Conservation (phyloP, 257 asterid genomes). For the Petunia axillaris region DNA sequence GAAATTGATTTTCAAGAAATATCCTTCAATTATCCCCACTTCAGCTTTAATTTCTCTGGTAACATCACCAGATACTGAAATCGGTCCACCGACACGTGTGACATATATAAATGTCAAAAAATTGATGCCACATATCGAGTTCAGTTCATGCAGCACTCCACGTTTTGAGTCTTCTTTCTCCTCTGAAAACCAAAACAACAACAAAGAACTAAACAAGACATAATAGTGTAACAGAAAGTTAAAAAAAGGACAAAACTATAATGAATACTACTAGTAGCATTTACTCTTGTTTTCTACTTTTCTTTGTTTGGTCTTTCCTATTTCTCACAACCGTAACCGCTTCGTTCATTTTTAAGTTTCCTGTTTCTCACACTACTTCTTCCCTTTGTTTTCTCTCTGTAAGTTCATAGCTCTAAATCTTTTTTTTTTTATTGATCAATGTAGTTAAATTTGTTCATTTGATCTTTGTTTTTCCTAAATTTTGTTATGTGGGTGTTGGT, state of each 20-base stretch:
- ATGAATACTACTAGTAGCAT: neutral
- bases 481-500: neutral
- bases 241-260: neutral
- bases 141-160: no score
- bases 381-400: neutral
- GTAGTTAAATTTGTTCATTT: neutral
- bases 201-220: neutral
- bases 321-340: neutral
- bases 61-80: no score
- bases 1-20: no score
- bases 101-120: no score
- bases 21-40: no score
- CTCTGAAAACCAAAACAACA: no score
- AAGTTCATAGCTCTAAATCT: neutral
- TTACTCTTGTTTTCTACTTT: slow-evolving; percentile 9
- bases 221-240: slow-evolving; percentile 1
- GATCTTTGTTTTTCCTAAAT: neutral
- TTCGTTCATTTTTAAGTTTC: neutral
- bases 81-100: no score
- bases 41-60: no score
- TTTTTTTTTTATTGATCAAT: neutral
- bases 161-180: no score
- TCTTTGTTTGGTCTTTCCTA: neutral
- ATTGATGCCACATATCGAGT: no score
- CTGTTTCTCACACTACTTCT: neutral